Percentiles rank a stretch among this genome's conserved stretches.
Evolutionary conservation across 148 eudicot genomes (phyloP).

Genomic region (Heliamphora exappendiculata): DNA sequence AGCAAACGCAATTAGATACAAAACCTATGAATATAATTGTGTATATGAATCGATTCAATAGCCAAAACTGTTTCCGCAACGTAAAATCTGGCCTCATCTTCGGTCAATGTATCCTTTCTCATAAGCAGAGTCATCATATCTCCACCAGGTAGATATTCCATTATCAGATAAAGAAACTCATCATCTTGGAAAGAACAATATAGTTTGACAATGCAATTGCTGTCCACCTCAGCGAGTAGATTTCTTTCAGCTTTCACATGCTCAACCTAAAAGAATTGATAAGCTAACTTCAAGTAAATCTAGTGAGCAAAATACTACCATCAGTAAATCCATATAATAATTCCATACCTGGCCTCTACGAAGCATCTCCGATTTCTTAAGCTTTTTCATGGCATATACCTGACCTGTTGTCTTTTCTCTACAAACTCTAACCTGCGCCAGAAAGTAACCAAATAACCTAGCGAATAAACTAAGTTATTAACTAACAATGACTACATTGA

Average conservation of each 20-base stretch:
- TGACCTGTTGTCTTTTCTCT: constrained; percentile 78
- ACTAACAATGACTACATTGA: neutral
- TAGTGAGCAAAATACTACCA: constrained; percentile 4
- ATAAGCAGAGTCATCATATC: constrained; percentile 99
- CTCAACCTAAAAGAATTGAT: constrained; percentile 59
- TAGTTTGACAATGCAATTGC: constrained; percentile 93
- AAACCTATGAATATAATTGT: constrained; percentile 92
- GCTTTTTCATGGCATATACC: constrained; percentile 96
- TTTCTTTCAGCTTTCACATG: constrained; percentile 98
- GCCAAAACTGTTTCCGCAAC: constrained; percentile 96
- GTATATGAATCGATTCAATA: constrained; percentile 92
- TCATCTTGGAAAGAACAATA: constrained; percentile 98
- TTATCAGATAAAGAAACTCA: constrained; percentile 82
- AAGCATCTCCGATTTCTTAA: constrained; percentile 97
- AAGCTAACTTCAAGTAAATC: constrained; percentile 16
- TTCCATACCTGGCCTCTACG: constrained; percentile 86
- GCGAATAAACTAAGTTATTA: neutral
- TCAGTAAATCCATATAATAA: constrained; percentile 13
- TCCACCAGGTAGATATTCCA: constrained; percentile 99
- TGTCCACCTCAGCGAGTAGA: constrained; percentile 97
- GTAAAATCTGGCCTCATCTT: constrained; percentile 90
- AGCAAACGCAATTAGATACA: constrained; percentile 16
- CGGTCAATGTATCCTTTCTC: constrained; percentile 95
- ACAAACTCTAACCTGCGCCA: constrained; percentile 79
- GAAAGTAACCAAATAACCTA: constrained; percentile 10